Base-by-base conservation (phyloP, 176 grass and related monocot species). In the Triticum timopheevii region DNA sequence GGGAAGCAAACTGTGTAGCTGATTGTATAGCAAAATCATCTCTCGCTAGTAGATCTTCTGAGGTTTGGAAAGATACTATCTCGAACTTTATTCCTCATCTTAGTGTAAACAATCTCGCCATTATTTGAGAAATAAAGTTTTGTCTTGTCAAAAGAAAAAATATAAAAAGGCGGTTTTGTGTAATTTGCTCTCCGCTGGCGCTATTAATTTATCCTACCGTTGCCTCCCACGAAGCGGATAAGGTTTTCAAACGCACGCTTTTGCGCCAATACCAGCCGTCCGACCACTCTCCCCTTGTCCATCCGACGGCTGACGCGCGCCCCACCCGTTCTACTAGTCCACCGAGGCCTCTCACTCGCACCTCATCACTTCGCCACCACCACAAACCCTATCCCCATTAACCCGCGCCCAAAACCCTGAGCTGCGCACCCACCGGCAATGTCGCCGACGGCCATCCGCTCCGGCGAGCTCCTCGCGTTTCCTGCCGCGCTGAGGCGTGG, bases 401-500 rank as follows among this genome's bases (percentile, higher is more conserved):
- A 42, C 47, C 64, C 59, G 65, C 61, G 9, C 3, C 34, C 61
- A 65, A 91, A 91, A 85, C 89, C 85, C 85, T 80, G 78, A 10
- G 23, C 30, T 17, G 38, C 52, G 54, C 28, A n/a, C 16, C 49
- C 69, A 59, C 52, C 63, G 63, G 82, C 82, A 77, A 91, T 91
- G 90, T 91, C 90, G 82, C 76, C 86, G 36, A 77, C 72, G 36
- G 78, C 66, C 30, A 86, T 84, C 86, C 84, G 80, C 76, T 84
- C 76, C 64, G 72, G 84, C 42, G 71, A 76, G 39, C 20, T 89
- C 13, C 70, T 88, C 31, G 54, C 78, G 31, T 85, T 38, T 17
- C 61, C 79, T 71, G 24, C n/a, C 7, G 64, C 78, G 1, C 77
- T 35, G 9, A 58, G 86, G 78, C 67, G 71, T 35, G 56, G 25